These are phyloP conservation scores for Trichosporon ovoides DNA, from an alignment of 1,284 basidiomycete species.

Conservation along the genomic window DNA sequence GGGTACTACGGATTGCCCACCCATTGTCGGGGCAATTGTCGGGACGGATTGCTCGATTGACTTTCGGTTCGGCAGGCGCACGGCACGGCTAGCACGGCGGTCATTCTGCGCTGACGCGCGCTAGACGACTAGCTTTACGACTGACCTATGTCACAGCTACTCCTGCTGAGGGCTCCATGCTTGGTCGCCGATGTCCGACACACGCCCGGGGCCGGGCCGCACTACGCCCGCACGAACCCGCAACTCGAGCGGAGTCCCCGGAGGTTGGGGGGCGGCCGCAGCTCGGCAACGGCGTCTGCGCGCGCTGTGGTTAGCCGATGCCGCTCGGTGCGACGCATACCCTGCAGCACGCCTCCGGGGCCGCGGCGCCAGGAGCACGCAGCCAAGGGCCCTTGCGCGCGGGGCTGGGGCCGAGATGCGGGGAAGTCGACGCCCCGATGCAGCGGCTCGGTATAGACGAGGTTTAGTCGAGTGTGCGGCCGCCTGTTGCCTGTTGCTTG, in stretches of 20 bases:
- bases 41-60: too few relatives aligned
- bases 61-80: background rate
- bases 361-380: background rate
- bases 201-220: background rate
- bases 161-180: too few relatives aligned
- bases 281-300: background rate
- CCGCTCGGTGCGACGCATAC: background rate
- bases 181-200: slow-evolving; percentile 5
- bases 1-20: too few relatives aligned
- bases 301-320: slow-evolving; percentile 2
- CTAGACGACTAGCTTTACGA: too few relatives aligned
- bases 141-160: too few relatives aligned
- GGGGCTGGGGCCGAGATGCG: background rate
- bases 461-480: background rate
- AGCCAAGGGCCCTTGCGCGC: background rate
- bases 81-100: background rate
- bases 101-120: too few relatives aligned
- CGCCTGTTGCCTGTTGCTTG: background rate
- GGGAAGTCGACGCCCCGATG: background rate
- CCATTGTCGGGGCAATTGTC: background rate
- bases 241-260: background rate
- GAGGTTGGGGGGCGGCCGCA: background rate
- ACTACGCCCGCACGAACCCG: background rate
- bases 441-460: background rate
- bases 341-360: background rate